A percentile compares a stretch with the other conserved stretches of the same genome.
These are phyloP conservation scores for Amborella trichopoda DNA, from an alignment of 164 flowering plant genomes.

Conservation along the genomic window DNA sequence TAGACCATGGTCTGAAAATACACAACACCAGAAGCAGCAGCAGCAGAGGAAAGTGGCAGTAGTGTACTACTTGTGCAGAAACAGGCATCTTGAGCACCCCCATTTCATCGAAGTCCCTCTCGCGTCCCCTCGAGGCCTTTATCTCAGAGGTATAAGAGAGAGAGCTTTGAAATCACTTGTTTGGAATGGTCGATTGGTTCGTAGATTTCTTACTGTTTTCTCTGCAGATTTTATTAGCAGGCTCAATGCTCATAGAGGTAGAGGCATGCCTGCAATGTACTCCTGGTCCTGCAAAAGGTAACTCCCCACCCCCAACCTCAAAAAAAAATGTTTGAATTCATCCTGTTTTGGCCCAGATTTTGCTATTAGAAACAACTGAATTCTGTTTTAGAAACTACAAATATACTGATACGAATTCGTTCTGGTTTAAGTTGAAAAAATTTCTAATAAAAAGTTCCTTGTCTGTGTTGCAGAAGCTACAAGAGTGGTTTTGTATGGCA, in stretches of 20 bases:
- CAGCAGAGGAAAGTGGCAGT: constrained; percentile 58
- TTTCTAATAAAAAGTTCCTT: not conserved
- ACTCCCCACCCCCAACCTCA: no score
- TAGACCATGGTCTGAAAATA: constrained; percentile 67
- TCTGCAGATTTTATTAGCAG: constrained; percentile 57
- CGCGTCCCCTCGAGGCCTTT: constrained; percentile 68
- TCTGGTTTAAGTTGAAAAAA: no score
- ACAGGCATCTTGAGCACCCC: constrained; percentile 92
- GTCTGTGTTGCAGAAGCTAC: constrained; percentile 45
- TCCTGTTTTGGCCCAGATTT: no score
- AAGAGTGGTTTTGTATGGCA: constrained; percentile 94
- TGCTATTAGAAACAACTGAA: no score
- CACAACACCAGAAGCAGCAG: constrained; percentile 10
- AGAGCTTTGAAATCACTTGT: no score
- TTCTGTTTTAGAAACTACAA: no score
- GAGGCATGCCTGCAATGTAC: constrained; percentile 70
- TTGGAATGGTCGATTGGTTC: no score
- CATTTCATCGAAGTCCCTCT: constrained; percentile 89
- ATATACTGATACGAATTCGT: no score
- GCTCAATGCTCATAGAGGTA: constrained; percentile 63
- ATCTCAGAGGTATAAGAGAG: constrained; percentile 94
- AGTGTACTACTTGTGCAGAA: constrained; percentile 77
- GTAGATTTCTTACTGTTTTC: not conserved
- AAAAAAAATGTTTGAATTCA: no score
- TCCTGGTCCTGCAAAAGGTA: constrained; percentile 98